Evolutionary conservation across 306 rosid species (phyloP).

Genomic region (Arachis stenosperma): DNA sequence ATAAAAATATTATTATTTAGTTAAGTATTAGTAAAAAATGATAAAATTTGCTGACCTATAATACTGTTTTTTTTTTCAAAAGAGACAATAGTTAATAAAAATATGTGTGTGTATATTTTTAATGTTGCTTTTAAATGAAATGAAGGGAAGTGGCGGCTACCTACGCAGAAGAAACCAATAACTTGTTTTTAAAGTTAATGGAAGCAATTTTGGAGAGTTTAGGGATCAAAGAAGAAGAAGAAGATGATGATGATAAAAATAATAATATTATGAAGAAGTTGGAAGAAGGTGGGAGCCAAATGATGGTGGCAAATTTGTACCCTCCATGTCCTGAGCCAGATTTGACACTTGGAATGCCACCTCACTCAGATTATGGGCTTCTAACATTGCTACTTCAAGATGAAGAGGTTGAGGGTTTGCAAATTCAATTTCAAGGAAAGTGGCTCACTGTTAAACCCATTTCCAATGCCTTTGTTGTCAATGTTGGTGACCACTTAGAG

Average conservation of each 20-base stretch:
- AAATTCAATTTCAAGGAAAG: conserved; percentile 59
- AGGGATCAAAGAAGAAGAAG: conserved; percentile 41
- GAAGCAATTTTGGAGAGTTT: conserved; percentile 76
- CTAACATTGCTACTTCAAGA: conserved; percentile 89
- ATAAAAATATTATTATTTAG: too few relatives aligned
- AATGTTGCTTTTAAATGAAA: not conserved
- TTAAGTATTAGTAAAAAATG: too few relatives aligned
- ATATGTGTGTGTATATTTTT: not conserved
- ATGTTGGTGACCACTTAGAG: conserved; percentile 96
- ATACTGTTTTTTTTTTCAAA: too few relatives aligned
- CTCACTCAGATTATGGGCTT: conserved; percentile 94
- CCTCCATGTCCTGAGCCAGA: conserved; percentile 93
- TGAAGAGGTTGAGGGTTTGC: conserved; percentile 77
- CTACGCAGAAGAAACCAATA: conserved; percentile 64
- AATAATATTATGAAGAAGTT: conserved; percentile 51
- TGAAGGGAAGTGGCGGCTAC: conserved; percentile 60
- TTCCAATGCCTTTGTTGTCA: conserved; percentile 73
- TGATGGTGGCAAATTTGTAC: conserved; percentile 79
- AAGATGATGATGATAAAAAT: not conserved
- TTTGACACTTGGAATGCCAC: conserved; percentile 89
- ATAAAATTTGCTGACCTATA: too few relatives aligned
- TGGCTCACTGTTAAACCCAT: conserved; percentile 87
- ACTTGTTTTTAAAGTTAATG: conserved; percentile 60
- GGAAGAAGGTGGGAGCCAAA: conserved; percentile 81
- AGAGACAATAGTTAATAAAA: too few relatives aligned